Conservation (phyloP, 169 alveolate species). For the Eimeria falciformis region DNA sequence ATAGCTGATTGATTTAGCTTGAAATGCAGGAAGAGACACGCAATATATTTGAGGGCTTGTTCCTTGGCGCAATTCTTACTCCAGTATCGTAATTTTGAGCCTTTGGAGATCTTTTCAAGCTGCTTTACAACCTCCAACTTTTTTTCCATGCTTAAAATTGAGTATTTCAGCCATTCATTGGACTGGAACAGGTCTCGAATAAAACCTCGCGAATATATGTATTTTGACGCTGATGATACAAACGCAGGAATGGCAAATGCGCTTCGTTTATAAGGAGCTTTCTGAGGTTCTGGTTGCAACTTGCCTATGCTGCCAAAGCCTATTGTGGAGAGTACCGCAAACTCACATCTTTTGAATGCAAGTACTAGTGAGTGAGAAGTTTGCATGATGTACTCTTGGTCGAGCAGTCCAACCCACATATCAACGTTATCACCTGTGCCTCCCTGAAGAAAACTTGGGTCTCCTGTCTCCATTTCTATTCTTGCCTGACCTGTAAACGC, state of each 20-base stretch:
- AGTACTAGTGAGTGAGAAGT: constrained; percentile 26
- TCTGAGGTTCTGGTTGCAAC: no score
- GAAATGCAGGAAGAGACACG: no score
- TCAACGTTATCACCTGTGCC: background rate
- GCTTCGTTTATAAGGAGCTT: no score
- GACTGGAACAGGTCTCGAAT: background rate
- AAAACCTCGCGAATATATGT: constrained; percentile 61
- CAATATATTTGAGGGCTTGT: no score
- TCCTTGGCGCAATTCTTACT: constrained; percentile 7
- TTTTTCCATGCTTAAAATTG: constrained; percentile 1
- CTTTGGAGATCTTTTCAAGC: constrained; percentile 50
- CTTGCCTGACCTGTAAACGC: background rate
- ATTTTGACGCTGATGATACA: constrained; percentile 31
- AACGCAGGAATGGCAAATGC: background rate
- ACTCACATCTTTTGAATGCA: constrained; percentile 42
- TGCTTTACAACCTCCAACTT: constrained; percentile 22
- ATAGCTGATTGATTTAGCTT: no score
- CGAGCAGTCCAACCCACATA: constrained; percentile 52
- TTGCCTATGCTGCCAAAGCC: no score
- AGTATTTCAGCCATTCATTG: constrained; percentile 56
- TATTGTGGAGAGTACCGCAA: no score
- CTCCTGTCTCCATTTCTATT: background rate
- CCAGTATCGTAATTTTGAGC: constrained; percentile 2
- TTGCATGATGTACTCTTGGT: constrained; percentile 51
- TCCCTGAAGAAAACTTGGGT: constrained; percentile 23